Base-by-base conservation (phyloP, 805 yeast species). In the Metschnikowia orientalis region DNA sequence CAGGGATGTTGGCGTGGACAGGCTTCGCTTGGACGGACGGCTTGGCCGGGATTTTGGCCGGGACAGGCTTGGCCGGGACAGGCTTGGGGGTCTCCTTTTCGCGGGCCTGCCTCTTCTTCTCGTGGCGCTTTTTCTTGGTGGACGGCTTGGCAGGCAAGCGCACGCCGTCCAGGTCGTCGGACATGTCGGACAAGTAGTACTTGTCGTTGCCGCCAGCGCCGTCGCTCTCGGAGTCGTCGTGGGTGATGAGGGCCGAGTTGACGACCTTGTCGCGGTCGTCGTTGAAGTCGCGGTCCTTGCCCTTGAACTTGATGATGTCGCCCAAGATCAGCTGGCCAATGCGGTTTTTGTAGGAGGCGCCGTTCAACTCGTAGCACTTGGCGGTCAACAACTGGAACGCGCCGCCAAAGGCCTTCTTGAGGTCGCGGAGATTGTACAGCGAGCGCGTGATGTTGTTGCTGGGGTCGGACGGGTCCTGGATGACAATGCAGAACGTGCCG, bases 381-480 rank as follows among this genome's bases (percentile, higher is more conserved):
- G 80, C 81, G 0, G 79, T 74, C 21, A 88, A 61, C 34, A 87
- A 53, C 50, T 84, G 92, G 61, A 70, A 88, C 0, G 96, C 95
- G 24, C 95, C 95, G 11, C 81, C 79, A 61, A 90, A 88, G 0
- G 95, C 86, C 46, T 86, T 79, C 51, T 83, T 85, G 36, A 90
- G 71, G 47, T 81, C 85, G 23, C 86, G 60, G 25, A 86, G 63
- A 54, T 88, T 88, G 61, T 78, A 86, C 2, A 95, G 79, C 4
- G 95, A 85, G 45, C 95, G 68, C 28, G 92, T 78, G 29, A 90
- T 81, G 54, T 90, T 90, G 51, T 90, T 90, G n/a, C 63, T 43
- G 2, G 78, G 64, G 50, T 89, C 96, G 30, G 81, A 79, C 1
- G 97, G 97, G 53, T 90, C 97, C 56, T 83, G 90, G 18, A 90